phyloP scores from a whole-genome alignment of 306 rosid genomes.

The Morella rubra region DNA sequence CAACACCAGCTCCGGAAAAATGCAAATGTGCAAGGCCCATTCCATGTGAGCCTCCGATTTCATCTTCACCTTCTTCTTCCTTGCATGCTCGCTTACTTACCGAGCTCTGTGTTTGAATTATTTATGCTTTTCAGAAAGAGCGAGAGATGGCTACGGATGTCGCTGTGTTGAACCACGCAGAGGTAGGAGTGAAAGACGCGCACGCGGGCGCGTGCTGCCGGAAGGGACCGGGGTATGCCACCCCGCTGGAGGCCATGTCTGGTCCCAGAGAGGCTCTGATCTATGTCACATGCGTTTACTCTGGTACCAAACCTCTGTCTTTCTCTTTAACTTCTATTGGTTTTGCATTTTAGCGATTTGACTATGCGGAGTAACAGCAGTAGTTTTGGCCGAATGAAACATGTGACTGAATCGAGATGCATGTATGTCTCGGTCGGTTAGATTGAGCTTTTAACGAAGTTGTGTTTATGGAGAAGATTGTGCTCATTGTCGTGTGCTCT shows the following conservation, averaged over 20 bases:
- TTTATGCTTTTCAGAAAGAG: constrained; percentile 1
- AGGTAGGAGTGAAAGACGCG: constrained; percentile 24
- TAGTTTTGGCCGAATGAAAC: not conserved
- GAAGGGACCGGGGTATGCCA: constrained; percentile 80
- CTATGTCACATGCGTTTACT: constrained; percentile 72
- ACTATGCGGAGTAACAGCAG: not conserved
- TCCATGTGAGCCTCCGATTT: not conserved
- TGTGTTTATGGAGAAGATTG: no score
- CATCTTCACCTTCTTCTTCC: not conserved
- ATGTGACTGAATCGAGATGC: not conserved
- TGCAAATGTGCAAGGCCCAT: not conserved
- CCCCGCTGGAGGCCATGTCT: constrained; percentile 76
- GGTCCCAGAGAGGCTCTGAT: constrained; percentile 80
- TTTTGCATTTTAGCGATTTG: not conserved
- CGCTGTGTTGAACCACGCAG: constrained; percentile 10
- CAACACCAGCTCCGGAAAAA: not conserved
- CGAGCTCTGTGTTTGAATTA: not conserved
- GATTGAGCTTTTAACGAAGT: no score
- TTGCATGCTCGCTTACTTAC: not conserved
- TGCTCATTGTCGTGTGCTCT: no score
- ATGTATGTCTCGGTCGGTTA: no score
- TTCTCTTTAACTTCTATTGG: not conserved
- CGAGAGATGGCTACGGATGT: constrained; percentile 38
- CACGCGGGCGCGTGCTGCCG: constrained; percentile 46
- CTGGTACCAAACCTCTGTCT: constrained; percentile 38